Evolutionary conservation across 805 yeast genomes (phyloP), one percentile per base, ranked within the genome.

Genomic region (Scheffersomyces spartinae): DNA sequence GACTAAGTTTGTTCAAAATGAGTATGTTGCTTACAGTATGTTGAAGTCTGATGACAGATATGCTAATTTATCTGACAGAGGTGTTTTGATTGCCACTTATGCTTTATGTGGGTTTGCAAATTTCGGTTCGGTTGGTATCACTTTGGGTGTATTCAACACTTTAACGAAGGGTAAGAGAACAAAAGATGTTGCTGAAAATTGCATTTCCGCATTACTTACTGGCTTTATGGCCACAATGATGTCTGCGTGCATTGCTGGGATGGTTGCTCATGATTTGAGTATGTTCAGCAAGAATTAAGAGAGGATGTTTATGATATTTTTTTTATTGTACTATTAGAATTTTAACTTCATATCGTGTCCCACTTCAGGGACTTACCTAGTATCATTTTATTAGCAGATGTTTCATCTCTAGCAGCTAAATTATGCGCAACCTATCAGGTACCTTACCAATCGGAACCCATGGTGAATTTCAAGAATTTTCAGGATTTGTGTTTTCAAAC

Each of bases 61-160:
- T 51, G 55, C 52, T 18, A 40, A 46, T 23, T 46, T 72, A 61
- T 55, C 69, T 18, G 47, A 55, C 26, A 63, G 78, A 47, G 69
- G 71, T 19, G 56, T 55, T 18, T 50, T 72, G 40, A 52, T 72
- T 39, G 75, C 76, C 18, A 71, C 78, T 11, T 72, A 70, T 35
- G 71, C 74, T 11, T 59, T 69, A 21, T 71, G 78, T 55, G 77
- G 79, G 1, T 72, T 72, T 45, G 67, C 76, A 18, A 72, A 72
- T 47, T 51, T 72, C 24, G 79, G 78, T 16, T 66, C 75, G 5
- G 55, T 72, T 35, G 79, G 76, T 39, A 70, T 71, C 31, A 71
- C 70, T 31, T 47, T 72, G 31, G 77, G 78, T 41, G 77, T 72
- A 21, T 58, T 72, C 38, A 63, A 68, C 32, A 60, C 72, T 25